Evolutionary conservation across 2,329 filamentous ascomycete genomes (phyloP).

Genomic region (Dichotomopilus funicola): DNA sequence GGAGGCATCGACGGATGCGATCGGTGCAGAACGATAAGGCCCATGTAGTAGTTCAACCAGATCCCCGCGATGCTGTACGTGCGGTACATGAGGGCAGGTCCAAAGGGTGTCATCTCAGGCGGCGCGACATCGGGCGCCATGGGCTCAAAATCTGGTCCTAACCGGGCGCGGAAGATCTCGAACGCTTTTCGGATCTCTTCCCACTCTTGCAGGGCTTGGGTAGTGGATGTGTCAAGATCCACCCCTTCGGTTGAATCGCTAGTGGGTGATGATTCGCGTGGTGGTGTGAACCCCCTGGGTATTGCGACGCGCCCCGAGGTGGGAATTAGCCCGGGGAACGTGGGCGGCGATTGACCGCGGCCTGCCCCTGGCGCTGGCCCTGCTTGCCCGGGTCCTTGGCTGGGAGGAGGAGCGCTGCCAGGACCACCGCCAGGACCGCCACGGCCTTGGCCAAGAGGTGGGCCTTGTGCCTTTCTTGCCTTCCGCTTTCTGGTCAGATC

Average conservation of each 20-base stretch:
- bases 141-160: conserved; percentile 71
- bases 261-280: conserved; percentile 36
- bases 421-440: background rate
- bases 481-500: conserved; percentile 75
- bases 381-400: background rate
- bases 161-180: conserved; percentile 54
- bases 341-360: conserved; percentile 35
- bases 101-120: conserved; percentile 68
- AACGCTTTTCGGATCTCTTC: conserved; percentile 67
- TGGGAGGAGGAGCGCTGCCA: background rate
- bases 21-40: conserved; percentile 73
- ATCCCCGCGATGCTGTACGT: conserved; percentile 82
- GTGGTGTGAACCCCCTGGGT: conserved; percentile 50
- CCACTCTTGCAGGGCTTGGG: conserved; percentile 74
- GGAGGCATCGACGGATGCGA: conserved; percentile 87
- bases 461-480: conserved; percentile 42
- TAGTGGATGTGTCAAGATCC: conserved; percentile 58
- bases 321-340: conserved; percentile 52
- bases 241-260: conserved; percentile 42
- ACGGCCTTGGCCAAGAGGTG: conserved; percentile 40
- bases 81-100: conserved; percentile 71
- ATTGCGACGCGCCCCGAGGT: conserved; percentile 42
- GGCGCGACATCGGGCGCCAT: conserved; percentile 60
- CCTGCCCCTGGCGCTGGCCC: conserved; percentile 3
- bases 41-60: conserved; percentile 84